These are phyloP conservation scores for Hemileccinum impolitum DNA, from an alignment of 768 basidiomycete species.

Conservation along the genomic window DNA sequence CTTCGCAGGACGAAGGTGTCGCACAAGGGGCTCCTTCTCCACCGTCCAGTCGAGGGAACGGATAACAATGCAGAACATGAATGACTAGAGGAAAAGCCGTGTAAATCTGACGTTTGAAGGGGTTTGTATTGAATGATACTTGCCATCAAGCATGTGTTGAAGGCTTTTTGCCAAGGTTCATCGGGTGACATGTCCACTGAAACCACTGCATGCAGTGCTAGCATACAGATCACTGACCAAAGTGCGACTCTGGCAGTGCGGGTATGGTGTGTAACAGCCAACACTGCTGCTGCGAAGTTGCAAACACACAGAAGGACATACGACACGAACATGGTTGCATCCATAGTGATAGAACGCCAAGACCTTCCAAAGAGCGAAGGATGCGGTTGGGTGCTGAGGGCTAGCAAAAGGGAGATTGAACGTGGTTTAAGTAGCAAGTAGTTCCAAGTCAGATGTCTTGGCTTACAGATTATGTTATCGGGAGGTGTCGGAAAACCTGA, in stretches of 20 bases:
- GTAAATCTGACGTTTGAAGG: neutral
- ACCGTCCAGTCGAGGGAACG: conserved; percentile 21
- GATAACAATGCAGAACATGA: conserved; percentile 10
- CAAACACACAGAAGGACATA: conserved; percentile 42
- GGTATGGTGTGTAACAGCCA: conserved; percentile 47
- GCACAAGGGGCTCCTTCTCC: conserved; percentile 10
- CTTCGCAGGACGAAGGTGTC: conserved; percentile 8
- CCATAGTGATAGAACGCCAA: conserved; percentile 27
- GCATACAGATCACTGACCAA: conserved; percentile 43
- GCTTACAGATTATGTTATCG: too few species aligned
- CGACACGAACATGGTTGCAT: conserved; percentile 30
- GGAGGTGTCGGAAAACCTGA: too few species aligned
- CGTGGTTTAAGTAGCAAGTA: too few species aligned
- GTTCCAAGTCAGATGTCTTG: too few species aligned
- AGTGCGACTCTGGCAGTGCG: conserved; percentile 42
- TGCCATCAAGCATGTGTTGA: conserved; percentile 12
- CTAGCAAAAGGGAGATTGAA: too few species aligned
- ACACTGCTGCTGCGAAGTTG: conserved; percentile 46
- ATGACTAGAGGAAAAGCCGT: conserved; percentile 1
- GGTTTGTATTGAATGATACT: neutral
- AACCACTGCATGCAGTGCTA: conserved; percentile 37
- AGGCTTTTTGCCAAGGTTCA: neutral
- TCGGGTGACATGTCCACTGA: conserved; percentile 12
- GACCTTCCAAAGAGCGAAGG: neutral
- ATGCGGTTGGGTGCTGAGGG: neutral